Evolutionary conservation across 139 green algal species (phyloP).

Genomic region (Tetradesmus obliquus): DNA sequence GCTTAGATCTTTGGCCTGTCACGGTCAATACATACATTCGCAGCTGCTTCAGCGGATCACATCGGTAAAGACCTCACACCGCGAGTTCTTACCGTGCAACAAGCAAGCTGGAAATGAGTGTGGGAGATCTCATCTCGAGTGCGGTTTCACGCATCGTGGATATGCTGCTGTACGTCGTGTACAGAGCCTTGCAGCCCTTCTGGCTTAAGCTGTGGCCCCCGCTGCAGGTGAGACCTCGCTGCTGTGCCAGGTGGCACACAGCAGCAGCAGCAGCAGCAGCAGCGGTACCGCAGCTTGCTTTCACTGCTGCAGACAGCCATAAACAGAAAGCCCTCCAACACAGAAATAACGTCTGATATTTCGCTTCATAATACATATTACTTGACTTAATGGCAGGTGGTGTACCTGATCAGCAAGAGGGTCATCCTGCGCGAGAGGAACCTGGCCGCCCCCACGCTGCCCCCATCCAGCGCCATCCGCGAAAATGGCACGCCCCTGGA

Average conservation of each 20-base stretch:
- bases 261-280: background rate
- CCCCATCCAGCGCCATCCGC: background rate
- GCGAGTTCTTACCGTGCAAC: background rate
- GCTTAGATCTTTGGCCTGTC: too few relatives aligned
- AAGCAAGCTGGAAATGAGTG: background rate
- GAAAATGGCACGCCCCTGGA: constrained; percentile 12
- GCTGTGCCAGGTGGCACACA: background rate
- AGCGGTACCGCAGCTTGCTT: background rate
- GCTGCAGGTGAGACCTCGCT: background rate
- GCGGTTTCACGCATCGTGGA: background rate
- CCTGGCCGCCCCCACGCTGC: background rate
- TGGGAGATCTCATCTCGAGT: background rate
- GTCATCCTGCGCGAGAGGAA: constrained; percentile 4
- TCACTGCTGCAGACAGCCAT: background rate
- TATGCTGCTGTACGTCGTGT: constrained; percentile 5
- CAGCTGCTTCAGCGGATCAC: too few relatives aligned
- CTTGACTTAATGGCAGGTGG: background rate
- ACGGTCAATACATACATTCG: too few relatives aligned
- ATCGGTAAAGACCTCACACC: background rate
- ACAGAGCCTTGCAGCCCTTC: background rate
- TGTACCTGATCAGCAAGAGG: constrained; percentile 34
- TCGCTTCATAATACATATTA: background rate
- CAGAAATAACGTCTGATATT: background rate
- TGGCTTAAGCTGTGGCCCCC: constrained; percentile 3
- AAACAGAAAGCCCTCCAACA: background rate